Conservation (phyloP, 495 filamentous ascomycete genomes). For the Penicillium waksmanii region DNA sequence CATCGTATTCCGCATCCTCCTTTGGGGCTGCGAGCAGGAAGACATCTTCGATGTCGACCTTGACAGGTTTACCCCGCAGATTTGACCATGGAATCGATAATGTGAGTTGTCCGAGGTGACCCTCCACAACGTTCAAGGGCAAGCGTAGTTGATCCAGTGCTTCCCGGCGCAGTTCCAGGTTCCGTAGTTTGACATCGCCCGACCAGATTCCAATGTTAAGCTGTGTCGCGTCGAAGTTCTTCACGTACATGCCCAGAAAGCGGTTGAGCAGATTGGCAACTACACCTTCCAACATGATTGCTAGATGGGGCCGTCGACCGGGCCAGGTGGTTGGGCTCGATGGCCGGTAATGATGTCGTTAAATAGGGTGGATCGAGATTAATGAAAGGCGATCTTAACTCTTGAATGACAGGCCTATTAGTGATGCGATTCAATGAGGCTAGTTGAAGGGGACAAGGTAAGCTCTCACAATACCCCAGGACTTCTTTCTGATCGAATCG, state of each 20-base stretch:
- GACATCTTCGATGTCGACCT: slow-evolving; percentile 94
- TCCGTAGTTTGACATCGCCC: slow-evolving; percentile 89
- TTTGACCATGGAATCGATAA: slow-evolving; percentile 97
- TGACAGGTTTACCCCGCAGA: slow-evolving; percentile 88
- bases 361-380: slow-evolving; percentile 16
- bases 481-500: slow-evolving; percentile 17
- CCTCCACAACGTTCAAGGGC: slow-evolving; percentile 94
- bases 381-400: slow-evolving; percentile 19
- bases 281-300: slow-evolving; percentile 67
- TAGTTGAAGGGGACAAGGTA: neutral
- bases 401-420: slow-evolving; percentile 13
- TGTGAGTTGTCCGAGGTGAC: slow-evolving; percentile 88
- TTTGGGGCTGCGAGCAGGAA: slow-evolving; percentile 91
- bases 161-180: slow-evolving; percentile 90
- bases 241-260: slow-evolving; percentile 99
- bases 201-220: slow-evolving; percentile 98
- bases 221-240: slow-evolving; percentile 96
- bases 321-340: slow-evolving; percentile 33
- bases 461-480: slow-evolving; percentile 7
- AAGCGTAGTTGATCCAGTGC: slow-evolving; percentile 95
- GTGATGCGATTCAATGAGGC: neutral
- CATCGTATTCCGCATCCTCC: slow-evolving; percentile 89
- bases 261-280: slow-evolving; percentile 93
- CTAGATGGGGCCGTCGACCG: slow-evolving; percentile 41
- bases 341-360: slow-evolving; percentile 24